Evolutionary conservation across 805 yeast genomes (phyloP).

Genomic region (Ogataea corticis): DNA sequence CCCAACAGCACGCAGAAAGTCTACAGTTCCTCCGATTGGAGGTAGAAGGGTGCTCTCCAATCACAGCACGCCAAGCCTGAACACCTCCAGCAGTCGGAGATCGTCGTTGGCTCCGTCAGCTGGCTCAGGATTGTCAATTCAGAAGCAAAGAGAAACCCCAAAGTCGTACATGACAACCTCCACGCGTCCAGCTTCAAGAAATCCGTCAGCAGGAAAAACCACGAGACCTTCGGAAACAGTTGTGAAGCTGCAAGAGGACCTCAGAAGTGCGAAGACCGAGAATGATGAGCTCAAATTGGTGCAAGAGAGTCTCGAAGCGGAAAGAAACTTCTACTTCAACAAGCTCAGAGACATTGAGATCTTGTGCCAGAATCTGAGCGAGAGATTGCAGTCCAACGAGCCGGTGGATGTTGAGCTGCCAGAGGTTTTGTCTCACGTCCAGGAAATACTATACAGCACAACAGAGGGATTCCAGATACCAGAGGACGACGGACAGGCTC

Average conservation of each 20-base stretch:
- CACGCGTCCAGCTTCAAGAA: conserved; percentile 13
- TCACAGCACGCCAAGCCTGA: conserved; percentile 11
- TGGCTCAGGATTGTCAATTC: conserved; percentile 7
- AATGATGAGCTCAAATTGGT: conserved; percentile 56
- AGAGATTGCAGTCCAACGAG: conserved; percentile 41
- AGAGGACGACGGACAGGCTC: conserved; percentile 26
- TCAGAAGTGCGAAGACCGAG: conserved; percentile 54
- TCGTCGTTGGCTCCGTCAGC: conserved; percentile 18
- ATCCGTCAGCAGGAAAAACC: conserved; percentile 4
- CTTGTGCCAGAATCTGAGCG: conserved; percentile 63
- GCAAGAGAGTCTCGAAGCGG: conserved; percentile 70
- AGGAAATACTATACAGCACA: conserved; percentile 74
- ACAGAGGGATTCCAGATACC: conserved; percentile 81
- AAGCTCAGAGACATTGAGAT: conserved; percentile 89
- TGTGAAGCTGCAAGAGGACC: conserved; percentile 39
- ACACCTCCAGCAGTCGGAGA: conserved; percentile 24
- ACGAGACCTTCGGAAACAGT: conserved; percentile 5
- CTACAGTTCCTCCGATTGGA: conserved; percentile 11
- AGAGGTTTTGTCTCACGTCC: conserved; percentile 59
- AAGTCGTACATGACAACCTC: conserved; percentile 10
- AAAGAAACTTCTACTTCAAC: conserved; percentile 86
- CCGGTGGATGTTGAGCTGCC: conserved; percentile 29
- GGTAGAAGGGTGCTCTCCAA: conserved; percentile 19
- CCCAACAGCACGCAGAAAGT: conserved; percentile 57
- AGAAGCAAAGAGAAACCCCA: conserved; percentile 14